These are phyloP conservation scores for Spathaspora girioi DNA, from an alignment of 805 yeast genomes.

Conservation along the genomic window DNA sequence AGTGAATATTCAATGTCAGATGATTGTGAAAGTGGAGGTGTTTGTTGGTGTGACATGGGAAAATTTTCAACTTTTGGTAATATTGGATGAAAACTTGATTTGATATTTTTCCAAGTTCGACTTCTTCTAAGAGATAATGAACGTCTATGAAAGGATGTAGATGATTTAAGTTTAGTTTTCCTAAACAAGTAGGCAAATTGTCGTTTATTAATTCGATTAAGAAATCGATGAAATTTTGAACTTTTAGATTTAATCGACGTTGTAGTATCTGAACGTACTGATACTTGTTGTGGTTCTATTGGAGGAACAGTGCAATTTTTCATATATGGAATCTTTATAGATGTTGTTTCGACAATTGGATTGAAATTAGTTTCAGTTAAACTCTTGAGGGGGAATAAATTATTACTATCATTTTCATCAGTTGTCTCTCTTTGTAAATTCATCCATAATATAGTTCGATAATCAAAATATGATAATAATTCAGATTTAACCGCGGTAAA, in stretches of 20 bases:
- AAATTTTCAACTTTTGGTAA: not conserved
- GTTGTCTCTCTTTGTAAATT: not conserved
- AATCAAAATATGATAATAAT: not conserved
- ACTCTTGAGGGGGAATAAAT: not conserved
- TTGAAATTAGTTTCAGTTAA: not conserved
- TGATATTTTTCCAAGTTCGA: not conserved
- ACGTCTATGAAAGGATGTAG: not conserved
- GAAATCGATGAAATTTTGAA: constrained; percentile 9
- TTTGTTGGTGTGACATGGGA: not conserved
- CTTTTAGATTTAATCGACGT: constrained; percentile 6
- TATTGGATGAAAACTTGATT: not conserved
- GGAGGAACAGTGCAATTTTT: not conserved
- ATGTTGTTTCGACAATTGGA: not conserved
- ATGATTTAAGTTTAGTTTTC: not conserved
- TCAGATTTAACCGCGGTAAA: not conserved
- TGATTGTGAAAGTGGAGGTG: not conserved
- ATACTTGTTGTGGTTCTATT: not conserved
- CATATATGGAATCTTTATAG: not conserved
- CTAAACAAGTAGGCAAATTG: not conserved
- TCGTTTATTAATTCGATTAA: not conserved
- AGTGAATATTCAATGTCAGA: not conserved
- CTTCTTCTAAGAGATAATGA: not conserved
- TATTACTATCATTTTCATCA: too few relatives aligned
- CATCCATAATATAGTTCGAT: not conserved
- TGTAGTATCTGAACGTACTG: constrained; percentile 1